These are phyloP conservation scores for Magnaporthales sp. DNA, from an alignment of 2,329 filamentous ascomycete species.

Conservation along the genomic window DNA sequence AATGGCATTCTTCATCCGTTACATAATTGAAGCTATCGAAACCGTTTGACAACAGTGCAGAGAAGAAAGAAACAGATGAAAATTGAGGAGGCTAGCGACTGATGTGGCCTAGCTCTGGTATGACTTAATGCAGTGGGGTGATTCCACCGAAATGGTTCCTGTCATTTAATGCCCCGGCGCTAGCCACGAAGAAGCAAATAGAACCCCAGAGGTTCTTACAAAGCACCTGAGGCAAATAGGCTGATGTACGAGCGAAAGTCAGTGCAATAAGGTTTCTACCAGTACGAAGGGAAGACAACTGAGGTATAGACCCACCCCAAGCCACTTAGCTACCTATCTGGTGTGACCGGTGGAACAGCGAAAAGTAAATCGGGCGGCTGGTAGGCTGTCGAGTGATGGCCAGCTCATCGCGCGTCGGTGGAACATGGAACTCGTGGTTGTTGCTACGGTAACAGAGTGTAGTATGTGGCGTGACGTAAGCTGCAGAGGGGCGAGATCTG, in stretches of 20 bases:
- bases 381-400: not conserved
- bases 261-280: not conserved
- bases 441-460: not conserved
- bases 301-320: not conserved
- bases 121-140: not conserved
- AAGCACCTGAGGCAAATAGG: too few relatives aligned
- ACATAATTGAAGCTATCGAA: not conserved
- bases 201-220: not conserved
- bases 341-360: not conserved
- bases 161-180: not conserved
- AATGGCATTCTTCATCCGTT: not conserved
- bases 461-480: not conserved
- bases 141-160: not conserved
- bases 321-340: not conserved
- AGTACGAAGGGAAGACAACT: not conserved
- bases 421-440: not conserved
- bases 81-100: not conserved
- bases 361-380: not conserved
- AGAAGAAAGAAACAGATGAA: not conserved
- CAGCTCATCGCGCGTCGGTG: not conserved
- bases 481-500: not conserved
- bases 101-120: not conserved
- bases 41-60: not conserved
- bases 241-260: not conserved
- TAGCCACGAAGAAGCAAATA: not conserved